A percentile compares a stretch with the other conserved stretches of the same genome.
Conservation (phyloP, 2,329 filamentous ascomycete species). For the Aspergillus intermedius region DNA sequence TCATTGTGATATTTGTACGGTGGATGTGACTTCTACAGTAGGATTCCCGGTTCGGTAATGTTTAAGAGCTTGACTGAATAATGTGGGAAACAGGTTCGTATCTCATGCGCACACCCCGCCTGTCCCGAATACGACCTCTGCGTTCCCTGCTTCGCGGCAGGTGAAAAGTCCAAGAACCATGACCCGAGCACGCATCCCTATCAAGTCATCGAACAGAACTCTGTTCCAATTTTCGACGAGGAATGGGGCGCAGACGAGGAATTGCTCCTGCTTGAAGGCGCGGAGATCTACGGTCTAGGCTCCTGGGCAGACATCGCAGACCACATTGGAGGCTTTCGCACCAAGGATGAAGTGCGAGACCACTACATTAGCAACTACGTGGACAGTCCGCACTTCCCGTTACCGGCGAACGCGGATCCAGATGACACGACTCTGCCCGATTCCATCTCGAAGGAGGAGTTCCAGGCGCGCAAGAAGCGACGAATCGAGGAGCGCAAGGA, state of each 20-base stretch:
- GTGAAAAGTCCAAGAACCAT: slow-evolving; percentile 73
- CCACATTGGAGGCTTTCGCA: slow-evolving; percentile 90
- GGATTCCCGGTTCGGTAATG: slow-evolving; percentile 23
- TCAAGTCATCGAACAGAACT: slow-evolving; percentile 96
- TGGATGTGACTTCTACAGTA: slow-evolving; percentile 95
- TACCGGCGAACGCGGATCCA: slow-evolving; percentile 80
- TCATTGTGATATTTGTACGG: slow-evolving; percentile 93
- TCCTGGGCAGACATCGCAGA: slow-evolving; percentile 98
- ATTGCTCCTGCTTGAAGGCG: slow-evolving; percentile 83
- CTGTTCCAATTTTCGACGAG: slow-evolving; percentile 87
- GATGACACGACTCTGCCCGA: slow-evolving; percentile 72
- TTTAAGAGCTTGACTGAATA: too few relatives aligned
- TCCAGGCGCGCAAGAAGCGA: slow-evolving; percentile 85
- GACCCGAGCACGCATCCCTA: slow-evolving; percentile 80
- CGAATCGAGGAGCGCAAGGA: slow-evolving; percentile 90
- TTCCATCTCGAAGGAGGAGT: slow-evolving; percentile 79
- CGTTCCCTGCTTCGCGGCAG: slow-evolving; percentile 86
- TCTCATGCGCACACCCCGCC: slow-evolving; percentile 73
- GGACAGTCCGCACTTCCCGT: slow-evolving; percentile 72
- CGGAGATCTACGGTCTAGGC: slow-evolving; percentile 90
- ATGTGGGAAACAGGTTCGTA: slow-evolving; percentile 64
- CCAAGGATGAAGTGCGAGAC: slow-evolving; percentile 90
- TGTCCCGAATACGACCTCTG: slow-evolving; percentile 97
- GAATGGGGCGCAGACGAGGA: slow-evolving; percentile 99
- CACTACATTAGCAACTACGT: slow-evolving; percentile 89